Conservation (phyloP, 1,139 yeast species). For the Pichia sp. region DNA sequence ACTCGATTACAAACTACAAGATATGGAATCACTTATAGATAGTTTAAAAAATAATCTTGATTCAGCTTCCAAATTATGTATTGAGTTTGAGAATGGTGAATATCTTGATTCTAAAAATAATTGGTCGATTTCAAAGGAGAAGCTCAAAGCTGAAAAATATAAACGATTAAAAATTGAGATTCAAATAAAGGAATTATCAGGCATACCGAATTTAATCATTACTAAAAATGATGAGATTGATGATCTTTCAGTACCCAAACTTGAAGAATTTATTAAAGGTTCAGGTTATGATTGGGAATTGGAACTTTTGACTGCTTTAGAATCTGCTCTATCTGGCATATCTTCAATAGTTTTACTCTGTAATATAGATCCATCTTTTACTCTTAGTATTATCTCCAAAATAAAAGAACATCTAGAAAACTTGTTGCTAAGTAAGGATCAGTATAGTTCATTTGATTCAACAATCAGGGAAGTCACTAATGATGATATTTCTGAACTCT, state of each 20-base stretch:
- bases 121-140: conserved; percentile 1
- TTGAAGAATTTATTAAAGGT: conserved; percentile 7
- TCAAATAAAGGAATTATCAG: conserved; percentile 13
- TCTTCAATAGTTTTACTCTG: conserved; percentile 3
- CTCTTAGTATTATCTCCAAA: not conserved
- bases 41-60: conserved; percentile 6
- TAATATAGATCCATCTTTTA: not conserved
- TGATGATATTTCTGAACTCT: not conserved
- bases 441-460: conserved; percentile 2
- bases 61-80: conserved; percentile 4
- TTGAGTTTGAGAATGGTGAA: conserved; percentile 9
- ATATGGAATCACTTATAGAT: conserved; percentile 6
- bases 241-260: not conserved
- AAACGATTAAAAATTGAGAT: conserved; percentile 13
- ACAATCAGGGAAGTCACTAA: not conserved
- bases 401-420: not conserved
- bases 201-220: conserved; percentile 8
- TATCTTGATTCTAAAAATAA: not conserved
- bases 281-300: conserved; percentile 7
- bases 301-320: conserved; percentile 7
- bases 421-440: not conserved
- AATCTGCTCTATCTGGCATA: conserved; percentile 9
- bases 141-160: conserved; percentile 4
- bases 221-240: not conserved
- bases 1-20: conserved; percentile 1